Conservation (phyloP, 148 eudicot species). For the Rhododendron ovatum region DNA sequence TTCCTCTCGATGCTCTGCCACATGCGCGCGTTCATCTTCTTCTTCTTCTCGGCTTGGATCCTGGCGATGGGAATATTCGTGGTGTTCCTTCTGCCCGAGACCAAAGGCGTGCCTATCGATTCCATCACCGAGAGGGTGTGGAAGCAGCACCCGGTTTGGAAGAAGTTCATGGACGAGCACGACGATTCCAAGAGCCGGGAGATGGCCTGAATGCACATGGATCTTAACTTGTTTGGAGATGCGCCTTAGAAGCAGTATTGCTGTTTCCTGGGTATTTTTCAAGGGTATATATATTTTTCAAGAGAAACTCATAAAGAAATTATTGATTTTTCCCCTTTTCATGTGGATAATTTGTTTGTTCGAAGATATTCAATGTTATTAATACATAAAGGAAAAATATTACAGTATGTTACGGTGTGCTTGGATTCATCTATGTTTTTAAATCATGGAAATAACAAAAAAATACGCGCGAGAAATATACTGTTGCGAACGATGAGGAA, state of each 20-base stretch:
- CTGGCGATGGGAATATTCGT: conserved; percentile 37
- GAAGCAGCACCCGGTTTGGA: conserved; percentile 41
- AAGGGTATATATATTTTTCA: no score
- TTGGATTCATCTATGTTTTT: background rate
- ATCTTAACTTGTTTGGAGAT: background rate
- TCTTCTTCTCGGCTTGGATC: conserved; percentile 50
- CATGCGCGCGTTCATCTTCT: conserved; percentile 38
- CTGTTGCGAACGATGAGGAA: no score
- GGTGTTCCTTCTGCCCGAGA: conserved; percentile 39
- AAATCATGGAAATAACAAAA: no score
- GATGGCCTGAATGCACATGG: conserved; percentile 1
- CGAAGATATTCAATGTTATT: no score
- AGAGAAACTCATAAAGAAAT: background rate
- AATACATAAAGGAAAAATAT: background rate
- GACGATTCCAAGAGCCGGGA: conserved; percentile 12
- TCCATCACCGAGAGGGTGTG: conserved; percentile 33
- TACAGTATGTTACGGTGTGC: background rate
- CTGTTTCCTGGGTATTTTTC: background rate
- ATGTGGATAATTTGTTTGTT: background rate
- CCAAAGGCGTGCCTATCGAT: conserved; percentile 39
- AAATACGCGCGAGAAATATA: no score
- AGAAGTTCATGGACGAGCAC: conserved; percentile 21
- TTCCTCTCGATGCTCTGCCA: conserved; percentile 44
- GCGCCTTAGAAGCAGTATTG: background rate
- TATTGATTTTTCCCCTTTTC: background rate